A percentile compares a stretch with the other conserved stretches of the same genome.
Evolutionary conservation across 176 grass and related monocot species (phyloP).

Genomic region (Aegilops umbellulata): DNA sequence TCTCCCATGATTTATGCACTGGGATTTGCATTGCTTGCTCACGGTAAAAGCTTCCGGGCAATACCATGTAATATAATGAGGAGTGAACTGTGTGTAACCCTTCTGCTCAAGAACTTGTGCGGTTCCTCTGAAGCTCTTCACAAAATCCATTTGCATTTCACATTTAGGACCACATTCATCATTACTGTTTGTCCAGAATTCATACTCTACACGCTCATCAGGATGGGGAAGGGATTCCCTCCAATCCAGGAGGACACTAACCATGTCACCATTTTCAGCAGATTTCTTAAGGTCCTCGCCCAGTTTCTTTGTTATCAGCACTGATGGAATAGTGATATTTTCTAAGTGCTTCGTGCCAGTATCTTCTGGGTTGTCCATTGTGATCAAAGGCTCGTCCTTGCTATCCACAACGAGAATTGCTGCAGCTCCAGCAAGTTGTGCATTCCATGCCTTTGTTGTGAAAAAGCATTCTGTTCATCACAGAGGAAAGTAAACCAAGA

Average conservation of each 20-base stretch:
- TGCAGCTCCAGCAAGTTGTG: conserved; percentile 78
- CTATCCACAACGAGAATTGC: conserved; percentile 76
- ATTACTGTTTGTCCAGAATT: conserved; percentile 95
- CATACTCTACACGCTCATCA: conserved; percentile 90
- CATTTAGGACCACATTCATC: conserved; percentile 95
- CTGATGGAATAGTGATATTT: conserved; percentile 87
- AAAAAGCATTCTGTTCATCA: conserved; percentile 74
- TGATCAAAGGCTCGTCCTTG: conserved; percentile 69
- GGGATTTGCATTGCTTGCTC: conserved; percentile 86
- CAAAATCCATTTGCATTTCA: conserved; percentile 83
- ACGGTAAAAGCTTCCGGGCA: conserved; percentile 72
- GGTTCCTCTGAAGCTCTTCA: conserved; percentile 73
- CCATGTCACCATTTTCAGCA: conserved; percentile 59
- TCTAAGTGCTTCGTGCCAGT: conserved; percentile 44
- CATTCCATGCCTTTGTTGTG: conserved; percentile 84
- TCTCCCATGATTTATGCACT: conserved; percentile 88
- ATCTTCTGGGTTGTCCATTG: conserved; percentile 90
- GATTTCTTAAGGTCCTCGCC: conserved; percentile 69
- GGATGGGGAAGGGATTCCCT: conserved; percentile 84
- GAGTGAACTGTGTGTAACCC: conserved; percentile 82
- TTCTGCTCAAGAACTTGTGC: conserved; percentile 87
- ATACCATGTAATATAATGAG: conserved; percentile 97
- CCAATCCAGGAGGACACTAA: conserved; percentile 84
- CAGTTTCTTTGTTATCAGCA: conserved; percentile 71
- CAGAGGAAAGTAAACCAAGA: conserved; percentile 9